phyloP scores from a whole-genome alignment of 2,329 filamentous ascomycete species.

The Paraphoma chrysanthemicola region DNA sequence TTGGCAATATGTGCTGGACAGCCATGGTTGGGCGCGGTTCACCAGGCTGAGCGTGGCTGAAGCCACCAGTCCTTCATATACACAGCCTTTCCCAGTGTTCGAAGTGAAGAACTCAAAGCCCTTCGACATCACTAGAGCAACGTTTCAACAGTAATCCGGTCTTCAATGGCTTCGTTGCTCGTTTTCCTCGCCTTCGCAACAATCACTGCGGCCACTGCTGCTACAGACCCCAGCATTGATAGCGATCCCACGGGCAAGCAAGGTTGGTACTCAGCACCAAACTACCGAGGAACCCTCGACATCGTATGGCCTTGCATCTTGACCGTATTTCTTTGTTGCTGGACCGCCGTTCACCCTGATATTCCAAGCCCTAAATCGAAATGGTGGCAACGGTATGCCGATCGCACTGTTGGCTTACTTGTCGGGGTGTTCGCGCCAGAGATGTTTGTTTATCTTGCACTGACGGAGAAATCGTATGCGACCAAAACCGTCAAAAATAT shows the following conservation, averaged over 20 bases:
- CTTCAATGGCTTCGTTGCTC: too few relatives aligned
- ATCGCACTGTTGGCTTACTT: constrained; percentile 4
- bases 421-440: neutral
- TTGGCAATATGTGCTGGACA: too few relatives aligned
- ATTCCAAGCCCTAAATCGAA: constrained; percentile 1
- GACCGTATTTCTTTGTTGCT: constrained; percentile 13
- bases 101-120: too few relatives aligned
- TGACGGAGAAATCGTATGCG: neutral
- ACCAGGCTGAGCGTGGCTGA: too few relatives aligned
- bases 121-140: too few relatives aligned
- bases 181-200: too few relatives aligned
- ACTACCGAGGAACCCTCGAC: constrained; percentile 8
- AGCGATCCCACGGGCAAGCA: neutral
- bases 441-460: neutral
- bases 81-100: too few relatives aligned
- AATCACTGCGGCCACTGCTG: neutral
- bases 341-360: constrained; percentile 9
- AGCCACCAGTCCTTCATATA: too few relatives aligned
- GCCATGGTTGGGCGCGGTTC: too few relatives aligned
- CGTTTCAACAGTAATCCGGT: too few relatives aligned
- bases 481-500: neutral
- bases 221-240: neutral
- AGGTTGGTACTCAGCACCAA: constrained; percentile 8
- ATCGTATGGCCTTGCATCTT: constrained; percentile 12
- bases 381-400: constrained; percentile 8